Evolutionary conservation across 2,329 filamentous ascomycete species (phyloP), one percentile per base, ranked within the genome.

Genomic region (Zymoseptoria ardabiliae): DNA sequence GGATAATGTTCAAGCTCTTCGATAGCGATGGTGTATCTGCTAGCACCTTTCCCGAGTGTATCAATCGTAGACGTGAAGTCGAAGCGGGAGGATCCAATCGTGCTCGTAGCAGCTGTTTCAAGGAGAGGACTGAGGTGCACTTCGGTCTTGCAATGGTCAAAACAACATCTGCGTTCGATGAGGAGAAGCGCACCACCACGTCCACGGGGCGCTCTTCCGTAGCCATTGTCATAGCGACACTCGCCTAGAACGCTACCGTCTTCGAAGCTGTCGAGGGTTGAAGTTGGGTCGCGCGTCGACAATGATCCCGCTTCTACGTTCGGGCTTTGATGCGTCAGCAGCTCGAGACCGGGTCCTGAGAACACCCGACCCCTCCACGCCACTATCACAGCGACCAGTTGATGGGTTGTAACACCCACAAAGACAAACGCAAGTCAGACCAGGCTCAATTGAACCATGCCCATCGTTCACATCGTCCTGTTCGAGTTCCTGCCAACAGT

Each of bases 121-220:
- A 82, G 1, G 87, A 84, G 58, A 91, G 82, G 57, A 90, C 84
- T 50, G 90, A 90, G 10, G 88, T 91, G 30, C 80, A 79, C 53
- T 80, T 74, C 0, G 92, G 90, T 5, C 80, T 77, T 54, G 84
- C 74, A 69, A 97, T 85, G 69, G 90, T 85, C 61, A 97, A 83
- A 49, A 87, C 82, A 48, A 97, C 83, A 73, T 97, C 94, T 17
- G 91, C 87, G 59, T 93, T 82, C 1, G 90, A 86, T 61, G 87
- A 86, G 56, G 91, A 91, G 82, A 99, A 97, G 74, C 93, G 91
- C 73, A 97, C 87, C 45, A 90, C 93, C 52, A 97, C 81, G 69
- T 88, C 85, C 58, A 96, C 30, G 17, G 66, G 58, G 35, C 55
- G 54, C 25, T 56, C 41, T 50, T 56, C 21, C n/a, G 22, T 10